A percentile compares a stretch with the other conserved stretches of the same genome.
These are phyloP conservation scores for Xylaria sp. DNA, from an alignment of 2,329 filamentous ascomycete species.

Conservation along the genomic window DNA sequence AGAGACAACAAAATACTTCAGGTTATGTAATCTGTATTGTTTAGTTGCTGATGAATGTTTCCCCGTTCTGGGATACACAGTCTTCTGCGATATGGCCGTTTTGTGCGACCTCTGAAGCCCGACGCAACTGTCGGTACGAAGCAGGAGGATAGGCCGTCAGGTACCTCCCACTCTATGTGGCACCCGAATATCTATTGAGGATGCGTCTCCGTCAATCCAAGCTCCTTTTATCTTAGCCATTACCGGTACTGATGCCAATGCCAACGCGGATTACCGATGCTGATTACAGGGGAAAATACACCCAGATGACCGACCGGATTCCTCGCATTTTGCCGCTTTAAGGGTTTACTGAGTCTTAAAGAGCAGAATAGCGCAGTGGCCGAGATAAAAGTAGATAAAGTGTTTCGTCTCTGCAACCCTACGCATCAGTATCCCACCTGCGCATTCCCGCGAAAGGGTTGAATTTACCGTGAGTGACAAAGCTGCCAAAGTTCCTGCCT, in stretches of 20 bases:
- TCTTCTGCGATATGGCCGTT: conserved; percentile 8
- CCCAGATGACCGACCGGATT: conserved; percentile 15
- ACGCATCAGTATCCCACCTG: conserved; percentile 30
- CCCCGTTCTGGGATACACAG: conserved; percentile 1
- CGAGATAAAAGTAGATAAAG: conserved; percentile 99
- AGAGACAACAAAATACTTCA: neutral
- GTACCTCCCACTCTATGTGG: conserved; percentile 12
- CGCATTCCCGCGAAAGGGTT: neutral
- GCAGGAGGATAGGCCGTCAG: conserved; percentile 3
- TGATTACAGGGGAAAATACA: conserved; percentile 5
- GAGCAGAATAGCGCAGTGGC: conserved; percentile 95
- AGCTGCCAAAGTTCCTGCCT: conserved; percentile 97
- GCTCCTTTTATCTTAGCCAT: conserved; percentile 21
- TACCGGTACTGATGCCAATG: conserved; percentile 15
- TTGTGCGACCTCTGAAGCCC: conserved; percentile 12
- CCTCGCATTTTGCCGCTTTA: neutral
- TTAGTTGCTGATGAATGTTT: conserved; percentile 4
- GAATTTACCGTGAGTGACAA: conserved; percentile 90
- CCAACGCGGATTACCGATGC: conserved; percentile 6
- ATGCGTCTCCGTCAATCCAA: conserved; percentile 10
- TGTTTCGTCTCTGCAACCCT: conserved; percentile 86
- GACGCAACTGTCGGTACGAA: conserved; percentile 7
- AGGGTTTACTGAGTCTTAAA: conserved; percentile 91
- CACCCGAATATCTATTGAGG: conserved; percentile 10
- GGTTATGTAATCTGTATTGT: conserved; percentile 13